Conservation (phyloP, 1,139 yeast genomes). For the Pichia sp. region DNA sequence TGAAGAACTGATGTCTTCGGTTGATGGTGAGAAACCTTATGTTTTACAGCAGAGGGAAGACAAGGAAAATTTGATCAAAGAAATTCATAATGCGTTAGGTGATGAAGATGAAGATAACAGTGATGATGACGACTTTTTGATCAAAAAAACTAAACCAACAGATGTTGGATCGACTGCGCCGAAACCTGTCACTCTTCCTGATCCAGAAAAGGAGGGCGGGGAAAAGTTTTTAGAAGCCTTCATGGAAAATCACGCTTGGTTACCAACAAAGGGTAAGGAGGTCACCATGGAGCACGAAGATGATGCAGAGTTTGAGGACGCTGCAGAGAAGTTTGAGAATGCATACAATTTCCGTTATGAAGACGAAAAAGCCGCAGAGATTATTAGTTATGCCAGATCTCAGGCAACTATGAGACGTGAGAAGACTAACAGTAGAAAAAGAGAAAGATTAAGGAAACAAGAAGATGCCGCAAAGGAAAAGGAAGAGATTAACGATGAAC, state of each 20-base stretch:
- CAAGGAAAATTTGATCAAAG: conserved; percentile 60
- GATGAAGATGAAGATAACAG: conserved; percentile 41
- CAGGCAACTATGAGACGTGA: conserved; percentile 89
- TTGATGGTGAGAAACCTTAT: conserved; percentile 46
- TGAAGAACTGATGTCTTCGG: conserved; percentile 38
- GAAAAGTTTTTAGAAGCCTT: conserved; percentile 68
- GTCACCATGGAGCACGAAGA: conserved; percentile 46
- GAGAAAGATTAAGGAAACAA: conserved; percentile 68
- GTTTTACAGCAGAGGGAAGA: conserved; percentile 73
- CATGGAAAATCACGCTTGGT: conserved; percentile 79
- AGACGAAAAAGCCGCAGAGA: conserved; percentile 85
- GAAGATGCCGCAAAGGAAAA: conserved; percentile 48
- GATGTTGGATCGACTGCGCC: conserved; percentile 1
- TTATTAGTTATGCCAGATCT: conserved; percentile 93
- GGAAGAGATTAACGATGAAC: conserved; percentile 49
- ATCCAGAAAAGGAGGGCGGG: conserved; percentile 52
- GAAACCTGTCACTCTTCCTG: conserved; percentile 41
- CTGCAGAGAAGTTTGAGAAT: conserved; percentile 83
- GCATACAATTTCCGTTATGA: conserved; percentile 95
- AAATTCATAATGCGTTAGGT: conserved; percentile 62
- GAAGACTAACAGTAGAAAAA: conserved; percentile 66
- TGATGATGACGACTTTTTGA: conserved; percentile 49
- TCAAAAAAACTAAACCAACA: conserved; percentile 41
- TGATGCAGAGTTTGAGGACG: conserved; percentile 86
- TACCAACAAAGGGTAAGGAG: conserved; percentile 48